Evolutionary conservation across 768 basidiomycete species (phyloP).

Genomic region (Xerocomellus chrysenteron): DNA sequence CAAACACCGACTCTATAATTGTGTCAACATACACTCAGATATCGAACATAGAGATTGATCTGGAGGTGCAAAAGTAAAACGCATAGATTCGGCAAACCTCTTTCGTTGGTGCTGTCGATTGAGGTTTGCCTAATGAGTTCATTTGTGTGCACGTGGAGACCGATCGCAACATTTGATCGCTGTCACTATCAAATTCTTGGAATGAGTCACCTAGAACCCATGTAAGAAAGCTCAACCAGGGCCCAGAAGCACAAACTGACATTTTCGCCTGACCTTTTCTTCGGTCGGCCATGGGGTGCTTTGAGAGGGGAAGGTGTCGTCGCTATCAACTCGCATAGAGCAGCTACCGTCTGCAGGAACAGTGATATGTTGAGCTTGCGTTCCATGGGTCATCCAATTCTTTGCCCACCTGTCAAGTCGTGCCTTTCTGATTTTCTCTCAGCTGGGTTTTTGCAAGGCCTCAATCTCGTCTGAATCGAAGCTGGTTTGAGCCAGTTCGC

Average conservation of each 20-base stretch:
- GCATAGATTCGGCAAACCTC: constrained; percentile 42
- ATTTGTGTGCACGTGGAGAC: constrained; percentile 38
- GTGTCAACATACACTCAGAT: constrained; percentile 3
- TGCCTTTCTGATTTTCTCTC: constrained; percentile 31
- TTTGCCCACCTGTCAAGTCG: constrained; percentile 30
- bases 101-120: constrained; percentile 39
- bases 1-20: constrained; percentile 6
- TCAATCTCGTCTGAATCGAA: constrained; percentile 42
- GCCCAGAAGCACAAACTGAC: constrained; percentile 28
- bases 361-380: constrained; percentile 24
- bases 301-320: constrained; percentile 16
- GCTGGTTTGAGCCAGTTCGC: constrained; percentile 21
- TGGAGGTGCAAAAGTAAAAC: constrained; percentile 13
- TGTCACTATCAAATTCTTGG: constrained; percentile 33
- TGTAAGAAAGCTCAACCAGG: constrained; percentile 1
- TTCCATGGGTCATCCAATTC: constrained; percentile 21
- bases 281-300: constrained; percentile 26
- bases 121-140: constrained; percentile 38
- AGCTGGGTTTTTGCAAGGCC: constrained; percentile 24
- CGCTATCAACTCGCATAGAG: constrained; percentile 32
- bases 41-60: constrained; percentile 14
- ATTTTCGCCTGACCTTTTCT: constrained; percentile 45
- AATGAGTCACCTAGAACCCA: constrained; percentile 4
- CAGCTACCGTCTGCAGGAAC: constrained; percentile 10
- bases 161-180: constrained; percentile 30